Evolutionary conservation across 495 filamentous ascomycete species (phyloP).

Genomic region (Geopyxis carbonaria): DNA sequence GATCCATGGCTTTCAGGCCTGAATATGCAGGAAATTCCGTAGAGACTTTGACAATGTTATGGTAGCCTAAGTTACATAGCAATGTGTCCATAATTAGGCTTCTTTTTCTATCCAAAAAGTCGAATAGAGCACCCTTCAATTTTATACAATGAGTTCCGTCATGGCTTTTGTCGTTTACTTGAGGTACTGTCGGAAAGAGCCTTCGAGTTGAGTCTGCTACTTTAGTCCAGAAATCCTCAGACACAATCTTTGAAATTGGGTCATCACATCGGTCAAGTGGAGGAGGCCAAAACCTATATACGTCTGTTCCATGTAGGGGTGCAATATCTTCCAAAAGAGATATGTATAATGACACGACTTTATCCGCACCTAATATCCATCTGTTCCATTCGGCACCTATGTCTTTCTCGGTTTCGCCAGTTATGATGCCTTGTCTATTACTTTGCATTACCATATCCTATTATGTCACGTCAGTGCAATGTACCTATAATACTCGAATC

Average conservation of each 20-base stretch:
- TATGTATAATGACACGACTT: conserved; percentile 27
- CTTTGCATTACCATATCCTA: conserved; percentile 11
- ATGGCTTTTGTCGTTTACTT: no score
- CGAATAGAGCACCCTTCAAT: no score
- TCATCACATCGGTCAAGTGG: conserved; percentile 27
- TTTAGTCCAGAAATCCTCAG: not conserved
- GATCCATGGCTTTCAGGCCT: no score
- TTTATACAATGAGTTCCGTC: no score
- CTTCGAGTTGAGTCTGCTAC: not conserved
- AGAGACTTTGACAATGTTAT: no score
- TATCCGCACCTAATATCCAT: conserved; percentile 27
- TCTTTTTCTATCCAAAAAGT: no score
- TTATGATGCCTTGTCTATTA: conserved; percentile 25
- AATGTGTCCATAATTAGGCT: no score
- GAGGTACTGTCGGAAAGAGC: no score
- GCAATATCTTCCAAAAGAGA: no score
- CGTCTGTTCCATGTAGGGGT: conserved; percentile 21
- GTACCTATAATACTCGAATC: not conserved
- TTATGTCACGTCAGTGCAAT: not conserved
- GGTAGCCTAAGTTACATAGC: no score
- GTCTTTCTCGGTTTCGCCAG: conserved; percentile 16
- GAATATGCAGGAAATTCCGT: no score
- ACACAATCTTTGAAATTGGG: conserved; percentile 14
- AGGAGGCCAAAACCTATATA: conserved; percentile 17
- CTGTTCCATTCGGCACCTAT: conserved; percentile 25